Conservation (phyloP, 2,329 filamentous ascomycete genomes). For the Thielaviopsis musarum region DNA sequence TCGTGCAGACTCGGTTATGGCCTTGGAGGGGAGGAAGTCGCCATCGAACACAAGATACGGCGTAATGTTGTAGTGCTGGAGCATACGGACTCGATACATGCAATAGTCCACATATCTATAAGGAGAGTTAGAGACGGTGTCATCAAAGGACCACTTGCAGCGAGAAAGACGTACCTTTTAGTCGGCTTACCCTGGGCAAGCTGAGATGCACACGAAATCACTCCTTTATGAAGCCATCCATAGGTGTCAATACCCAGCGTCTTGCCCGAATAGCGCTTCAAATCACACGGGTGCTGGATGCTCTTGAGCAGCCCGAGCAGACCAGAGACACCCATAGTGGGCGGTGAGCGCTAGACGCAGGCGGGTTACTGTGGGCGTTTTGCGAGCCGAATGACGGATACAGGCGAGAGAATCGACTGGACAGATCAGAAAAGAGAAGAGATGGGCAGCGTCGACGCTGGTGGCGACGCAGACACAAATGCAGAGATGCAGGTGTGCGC, state of each 20-base stretch:
- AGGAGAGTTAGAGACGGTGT: neutral
- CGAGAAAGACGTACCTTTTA: conserved; percentile 45
- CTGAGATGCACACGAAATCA: conserved; percentile 78
- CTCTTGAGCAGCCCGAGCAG: conserved; percentile 87
- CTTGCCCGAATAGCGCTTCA: conserved; percentile 76
- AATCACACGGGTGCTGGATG: conserved; percentile 73
- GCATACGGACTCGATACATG: conserved; percentile 83
- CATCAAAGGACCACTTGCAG: neutral
- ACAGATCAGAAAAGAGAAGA: neutral
- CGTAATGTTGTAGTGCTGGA: conserved; percentile 81
- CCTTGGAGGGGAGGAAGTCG: conserved; percentile 86
- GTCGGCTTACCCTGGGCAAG: conserved; percentile 79
- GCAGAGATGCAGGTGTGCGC: neutral
- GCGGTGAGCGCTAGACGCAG: neutral
- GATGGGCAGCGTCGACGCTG: neutral
- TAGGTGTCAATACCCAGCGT: conserved; percentile 93
- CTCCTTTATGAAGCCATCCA: conserved; percentile 93
- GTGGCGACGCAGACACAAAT: neutral
- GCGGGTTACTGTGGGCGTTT: neutral
- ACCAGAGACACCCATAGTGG: conserved; percentile 13
- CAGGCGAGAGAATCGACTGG: neutral
- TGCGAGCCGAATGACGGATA: neutral
- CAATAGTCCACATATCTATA: conserved; percentile 74
- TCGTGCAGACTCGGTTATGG: conserved; percentile 64
- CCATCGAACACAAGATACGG: conserved; percentile 95